Evolutionary conservation across 495 filamentous ascomycete genomes (phyloP).

Genomic region (Cairneyella variabilis): DNA sequence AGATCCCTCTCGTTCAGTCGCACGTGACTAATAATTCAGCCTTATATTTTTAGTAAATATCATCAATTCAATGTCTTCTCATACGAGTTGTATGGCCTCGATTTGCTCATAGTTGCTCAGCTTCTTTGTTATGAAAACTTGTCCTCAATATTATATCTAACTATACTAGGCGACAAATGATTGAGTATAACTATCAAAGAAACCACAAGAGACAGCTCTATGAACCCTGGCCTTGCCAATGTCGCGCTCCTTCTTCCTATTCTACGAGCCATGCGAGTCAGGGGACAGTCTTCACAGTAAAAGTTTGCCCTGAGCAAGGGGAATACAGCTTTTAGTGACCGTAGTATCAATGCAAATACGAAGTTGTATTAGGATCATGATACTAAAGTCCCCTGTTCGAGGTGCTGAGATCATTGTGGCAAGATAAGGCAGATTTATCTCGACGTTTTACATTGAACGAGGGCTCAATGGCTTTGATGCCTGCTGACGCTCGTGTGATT

Average conservation of each 20-base stretch:
- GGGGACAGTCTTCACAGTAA: neutral
- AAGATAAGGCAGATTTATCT: slow-evolving; percentile 5
- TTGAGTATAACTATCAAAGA: slow-evolving; percentile 1
- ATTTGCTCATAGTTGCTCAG: slow-evolving; percentile 1
- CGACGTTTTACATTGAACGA: slow-evolving; percentile 9
- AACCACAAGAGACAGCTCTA: slow-evolving; percentile 2
- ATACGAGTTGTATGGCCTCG: neutral
- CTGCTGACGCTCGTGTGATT: slow-evolving; percentile 13
- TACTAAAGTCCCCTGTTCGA: slow-evolving; percentile 14
- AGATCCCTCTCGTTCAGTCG: neutral
- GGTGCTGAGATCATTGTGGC: slow-evolving; percentile 13
- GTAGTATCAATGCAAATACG: slow-evolving; percentile 3
- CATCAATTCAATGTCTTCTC: slow-evolving; percentile 1
- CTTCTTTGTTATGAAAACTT: slow-evolving; percentile 1
- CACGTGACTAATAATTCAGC: too few relatives aligned
- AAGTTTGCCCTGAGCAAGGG: neutral
- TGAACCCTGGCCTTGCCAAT: neutral
- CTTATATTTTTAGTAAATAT: neutral
- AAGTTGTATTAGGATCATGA: slow-evolving; percentile 15
- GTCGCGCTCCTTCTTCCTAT: slow-evolving; percentile 3
- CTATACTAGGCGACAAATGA: neutral
- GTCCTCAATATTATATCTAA: neutral
- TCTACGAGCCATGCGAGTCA: slow-evolving; percentile 1
- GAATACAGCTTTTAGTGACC: neutral
- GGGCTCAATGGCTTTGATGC: neutral